Conservation (phyloP, 2,329 filamentous ascomycete species). For the Aspergillus tubingensis region DNA sequence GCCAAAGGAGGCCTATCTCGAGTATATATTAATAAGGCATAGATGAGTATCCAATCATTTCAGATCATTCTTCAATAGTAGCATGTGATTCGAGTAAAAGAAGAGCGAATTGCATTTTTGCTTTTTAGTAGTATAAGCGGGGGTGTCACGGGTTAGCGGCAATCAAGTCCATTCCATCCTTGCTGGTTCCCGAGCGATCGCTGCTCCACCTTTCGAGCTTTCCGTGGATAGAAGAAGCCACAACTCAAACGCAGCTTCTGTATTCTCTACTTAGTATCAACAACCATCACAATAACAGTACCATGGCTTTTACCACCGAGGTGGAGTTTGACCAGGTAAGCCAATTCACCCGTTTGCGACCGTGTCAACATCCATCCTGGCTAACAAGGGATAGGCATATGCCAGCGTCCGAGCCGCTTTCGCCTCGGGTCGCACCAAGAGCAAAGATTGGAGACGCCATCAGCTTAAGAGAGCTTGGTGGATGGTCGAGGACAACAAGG, state of each 20-base stretch:
- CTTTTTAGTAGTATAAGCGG: no score
- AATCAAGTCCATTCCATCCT: no score
- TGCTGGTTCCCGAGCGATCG: no score
- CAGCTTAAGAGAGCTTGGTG: slow-evolving; percentile 48
- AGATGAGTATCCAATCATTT: background rate
- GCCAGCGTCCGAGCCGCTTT: slow-evolving; percentile 25
- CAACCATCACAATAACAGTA: background rate
- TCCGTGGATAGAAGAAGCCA: background rate
- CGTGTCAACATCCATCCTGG: background rate
- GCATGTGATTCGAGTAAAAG: no score
- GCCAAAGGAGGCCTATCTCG: background rate
- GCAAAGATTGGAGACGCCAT: slow-evolving; percentile 43
- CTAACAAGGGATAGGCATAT: background rate
- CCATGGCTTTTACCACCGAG: background rate
- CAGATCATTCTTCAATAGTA: no score
- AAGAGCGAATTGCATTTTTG: no score
- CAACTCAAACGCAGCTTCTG: background rate
- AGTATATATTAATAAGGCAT: background rate
- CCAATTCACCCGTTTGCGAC: background rate
- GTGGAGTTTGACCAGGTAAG: slow-evolving; percentile 5
- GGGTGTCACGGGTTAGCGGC: no score
- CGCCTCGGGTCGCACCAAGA: slow-evolving; percentile 36
- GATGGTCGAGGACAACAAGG: slow-evolving; percentile 45
- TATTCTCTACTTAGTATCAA: background rate
- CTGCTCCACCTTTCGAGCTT: background rate